A percentile compares a stretch with the other conserved stretches of the same genome.
phyloP scores from a whole-genome alignment of 768 basidiomycete genomes.

The Asterophora parasitica region DNA sequence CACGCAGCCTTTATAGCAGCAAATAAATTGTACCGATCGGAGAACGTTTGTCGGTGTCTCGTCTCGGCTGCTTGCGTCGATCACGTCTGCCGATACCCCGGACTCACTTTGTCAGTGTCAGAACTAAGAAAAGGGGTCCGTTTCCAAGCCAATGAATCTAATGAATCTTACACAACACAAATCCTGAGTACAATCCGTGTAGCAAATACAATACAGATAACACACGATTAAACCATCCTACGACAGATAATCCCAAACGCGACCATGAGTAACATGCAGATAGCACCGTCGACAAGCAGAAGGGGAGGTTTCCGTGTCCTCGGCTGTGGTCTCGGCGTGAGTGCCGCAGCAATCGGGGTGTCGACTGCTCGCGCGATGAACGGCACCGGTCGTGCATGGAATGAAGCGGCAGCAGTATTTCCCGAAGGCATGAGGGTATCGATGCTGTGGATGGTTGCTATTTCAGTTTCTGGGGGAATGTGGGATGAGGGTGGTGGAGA shows the following conservation, averaged over 20 bases:
- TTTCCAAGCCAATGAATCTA: no score
- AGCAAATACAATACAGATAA: constrained; percentile 9
- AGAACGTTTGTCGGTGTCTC: constrained; percentile 12
- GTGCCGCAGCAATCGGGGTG: constrained; percentile 13
- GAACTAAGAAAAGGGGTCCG: neutral
- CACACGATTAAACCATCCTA: constrained; percentile 37
- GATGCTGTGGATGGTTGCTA: constrained; percentile 8
- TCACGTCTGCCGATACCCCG: constrained; percentile 2
- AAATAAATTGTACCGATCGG: neutral
- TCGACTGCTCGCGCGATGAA: constrained; percentile 10
- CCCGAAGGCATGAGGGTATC: constrained; percentile 8
- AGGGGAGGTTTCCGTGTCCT: constrained; percentile 44
- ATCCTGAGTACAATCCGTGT: constrained; percentile 5
- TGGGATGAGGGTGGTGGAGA: neutral
- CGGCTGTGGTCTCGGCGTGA: constrained; percentile 8
- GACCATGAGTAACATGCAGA: constrained; percentile 66
- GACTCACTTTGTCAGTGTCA: neutral
- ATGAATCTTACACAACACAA: constrained; percentile 2
- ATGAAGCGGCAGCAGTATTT: neutral
- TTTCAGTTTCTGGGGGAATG: neutral
- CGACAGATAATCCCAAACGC: constrained; percentile 65
- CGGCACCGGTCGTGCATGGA: constrained; percentile 9
- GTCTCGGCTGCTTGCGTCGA: constrained; percentile 15
- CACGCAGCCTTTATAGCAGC: constrained; percentile 1
- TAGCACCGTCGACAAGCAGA: constrained; percentile 61